Evolutionary conservation across 2,329 filamentous ascomycete species (phyloP).

Genomic region (Diaporthe caulivora): DNA sequence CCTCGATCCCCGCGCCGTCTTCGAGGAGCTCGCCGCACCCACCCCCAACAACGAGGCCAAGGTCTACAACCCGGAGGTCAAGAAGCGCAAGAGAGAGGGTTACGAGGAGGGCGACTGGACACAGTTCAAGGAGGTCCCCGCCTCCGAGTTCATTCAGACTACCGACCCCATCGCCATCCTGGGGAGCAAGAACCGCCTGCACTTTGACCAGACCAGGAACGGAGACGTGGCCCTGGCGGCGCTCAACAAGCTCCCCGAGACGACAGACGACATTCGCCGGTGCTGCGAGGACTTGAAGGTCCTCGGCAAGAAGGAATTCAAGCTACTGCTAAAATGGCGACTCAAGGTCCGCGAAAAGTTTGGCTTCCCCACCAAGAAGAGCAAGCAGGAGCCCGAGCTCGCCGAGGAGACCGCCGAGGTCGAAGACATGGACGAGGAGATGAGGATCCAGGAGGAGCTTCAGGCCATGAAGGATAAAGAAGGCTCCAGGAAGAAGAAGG

Average conservation of each 20-base stretch:
- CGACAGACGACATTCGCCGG: slow-evolving; percentile 82
- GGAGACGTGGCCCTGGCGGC: slow-evolving; percentile 90
- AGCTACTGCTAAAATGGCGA: slow-evolving; percentile 88
- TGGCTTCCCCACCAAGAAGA: slow-evolving; percentile 84
- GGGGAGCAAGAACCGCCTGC: slow-evolving; percentile 85
- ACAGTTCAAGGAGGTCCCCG: slow-evolving; percentile 89
- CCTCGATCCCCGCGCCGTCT: slow-evolving; percentile 88
- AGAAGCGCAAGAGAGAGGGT: slow-evolving; percentile 97
- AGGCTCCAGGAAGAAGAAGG: slow-evolving; percentile 80
- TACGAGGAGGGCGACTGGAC: slow-evolving; percentile 97
- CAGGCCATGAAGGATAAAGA: slow-evolving; percentile 86
- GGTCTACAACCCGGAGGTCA: slow-evolving; percentile 96
- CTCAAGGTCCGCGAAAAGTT: slow-evolving; percentile 91
- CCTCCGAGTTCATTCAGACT: slow-evolving; percentile 94
- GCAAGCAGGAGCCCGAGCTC: slow-evolving; percentile 56
- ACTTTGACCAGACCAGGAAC: slow-evolving; percentile 83
- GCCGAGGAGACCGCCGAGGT: slow-evolving; percentile 84
- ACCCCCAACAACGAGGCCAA: slow-evolving; percentile 97
- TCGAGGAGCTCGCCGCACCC: slow-evolving; percentile 88
- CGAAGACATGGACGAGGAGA: slow-evolving; percentile 93
- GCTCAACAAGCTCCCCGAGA: slow-evolving; percentile 86
- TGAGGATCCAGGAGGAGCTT: slow-evolving; percentile 89
- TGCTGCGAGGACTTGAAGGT: slow-evolving; percentile 90
- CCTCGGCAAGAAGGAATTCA: slow-evolving; percentile 94
- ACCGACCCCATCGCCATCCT: slow-evolving; percentile 93